These are phyloP conservation scores for Phytophthora multivora DNA, from an alignment of 352 stramenopile genomes.

Conservation along the genomic window DNA sequence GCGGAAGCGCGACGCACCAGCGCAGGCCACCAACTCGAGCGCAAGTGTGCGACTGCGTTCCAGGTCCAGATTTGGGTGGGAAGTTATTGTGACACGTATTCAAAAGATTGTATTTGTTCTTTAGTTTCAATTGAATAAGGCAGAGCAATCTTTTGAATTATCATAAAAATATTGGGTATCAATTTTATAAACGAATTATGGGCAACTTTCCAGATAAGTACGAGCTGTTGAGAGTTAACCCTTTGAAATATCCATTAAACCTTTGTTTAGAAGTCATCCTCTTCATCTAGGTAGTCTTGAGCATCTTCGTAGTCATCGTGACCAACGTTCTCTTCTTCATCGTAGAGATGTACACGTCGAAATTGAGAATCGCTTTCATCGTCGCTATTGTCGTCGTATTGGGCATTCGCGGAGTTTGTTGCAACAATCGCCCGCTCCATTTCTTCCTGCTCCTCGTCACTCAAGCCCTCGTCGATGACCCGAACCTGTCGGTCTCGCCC, in stretches of 20 bases:
- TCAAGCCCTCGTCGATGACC: constrained; percentile 41
- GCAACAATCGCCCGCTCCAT: constrained; percentile 20
- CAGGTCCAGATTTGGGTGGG: neutral
- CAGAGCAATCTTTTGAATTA: too few relatives aligned
- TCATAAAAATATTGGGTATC: too few relatives aligned
- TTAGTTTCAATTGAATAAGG: too few relatives aligned
- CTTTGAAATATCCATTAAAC: too few relatives aligned
- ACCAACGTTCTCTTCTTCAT: constrained; percentile 30
- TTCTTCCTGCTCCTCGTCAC: constrained; percentile 39
- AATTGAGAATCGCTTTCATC: constrained; percentile 14
- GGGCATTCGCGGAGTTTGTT: neutral
- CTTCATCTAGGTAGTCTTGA: constrained; percentile 28
- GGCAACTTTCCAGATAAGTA: too few relatives aligned
- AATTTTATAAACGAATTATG: too few relatives aligned
- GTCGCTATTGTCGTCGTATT: constrained; percentile 15
- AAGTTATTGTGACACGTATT: neutral
- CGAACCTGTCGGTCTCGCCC: constrained; percentile 19
- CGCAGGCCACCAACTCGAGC: constrained; percentile 26
- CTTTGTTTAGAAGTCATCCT: neutral
- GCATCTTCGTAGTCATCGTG: constrained; percentile 23
- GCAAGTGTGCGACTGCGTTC: constrained; percentile 5
- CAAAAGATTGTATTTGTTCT: neutral
- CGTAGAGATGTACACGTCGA: constrained; percentile 17
- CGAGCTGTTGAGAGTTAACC: too few relatives aligned
- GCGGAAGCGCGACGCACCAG: constrained; percentile 10